A percentile compares a stretch with the other conserved stretches of the same genome.
These are phyloP conservation scores for Pseudovirgaria hyperparasitica DNA, from an alignment of 2,329 filamentous ascomycete species.

Conservation along the genomic window DNA sequence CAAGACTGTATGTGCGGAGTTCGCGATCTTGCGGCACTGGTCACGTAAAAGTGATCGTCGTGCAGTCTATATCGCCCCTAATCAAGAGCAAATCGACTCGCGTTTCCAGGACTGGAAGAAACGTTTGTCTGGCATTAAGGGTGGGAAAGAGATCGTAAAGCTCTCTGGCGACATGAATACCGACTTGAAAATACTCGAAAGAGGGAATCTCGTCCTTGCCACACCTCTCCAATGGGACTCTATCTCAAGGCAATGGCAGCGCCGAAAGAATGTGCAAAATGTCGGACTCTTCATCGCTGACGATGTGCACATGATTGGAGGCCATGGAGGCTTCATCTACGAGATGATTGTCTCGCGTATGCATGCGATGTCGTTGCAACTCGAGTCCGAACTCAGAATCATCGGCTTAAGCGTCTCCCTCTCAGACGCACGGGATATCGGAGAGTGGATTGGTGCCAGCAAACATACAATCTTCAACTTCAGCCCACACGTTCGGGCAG, in stretches of 20 bases:
- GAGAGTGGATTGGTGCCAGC: constrained; percentile 94
- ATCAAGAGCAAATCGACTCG: constrained; percentile 82
- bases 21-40: constrained; percentile 85
- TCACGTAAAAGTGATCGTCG: constrained; percentile 56
- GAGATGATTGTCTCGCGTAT: constrained; percentile 96
- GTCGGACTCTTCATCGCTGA: constrained; percentile 90
- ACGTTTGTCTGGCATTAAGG: constrained; percentile 56
- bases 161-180: constrained; percentile 85
- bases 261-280: constrained; percentile 85
- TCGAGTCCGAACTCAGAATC: constrained; percentile 73
- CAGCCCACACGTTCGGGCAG: constrained; percentile 76
- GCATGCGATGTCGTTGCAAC: constrained; percentile 87
- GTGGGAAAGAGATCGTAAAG: constrained; percentile 84
- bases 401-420: constrained; percentile 84
- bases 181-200: constrained; percentile 78
- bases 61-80: constrained; percentile 87
- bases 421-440: constrained; percentile 84
- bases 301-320: constrained; percentile 86
- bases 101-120: constrained; percentile 75
- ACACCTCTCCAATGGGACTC: constrained; percentile 95
- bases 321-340: constrained; percentile 76
- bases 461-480: constrained; percentile 99
- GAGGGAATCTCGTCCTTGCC: constrained; percentile 78
- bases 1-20: constrained; percentile 94
- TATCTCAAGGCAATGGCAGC: constrained; percentile 88